Conservation (phyloP, 306 rosid species). For the Quercus variabilis region DNA sequence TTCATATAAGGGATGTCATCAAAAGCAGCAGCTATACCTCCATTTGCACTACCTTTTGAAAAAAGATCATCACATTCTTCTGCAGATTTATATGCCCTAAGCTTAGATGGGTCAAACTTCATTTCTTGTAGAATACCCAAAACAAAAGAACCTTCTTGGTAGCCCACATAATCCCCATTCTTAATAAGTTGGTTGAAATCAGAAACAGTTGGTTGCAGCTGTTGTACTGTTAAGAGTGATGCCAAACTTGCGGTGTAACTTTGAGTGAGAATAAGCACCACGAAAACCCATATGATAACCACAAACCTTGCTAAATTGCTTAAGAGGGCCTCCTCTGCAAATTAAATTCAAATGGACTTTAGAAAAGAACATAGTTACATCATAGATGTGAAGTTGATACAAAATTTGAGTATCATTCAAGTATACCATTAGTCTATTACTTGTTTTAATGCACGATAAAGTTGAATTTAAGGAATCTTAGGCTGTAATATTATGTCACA, state of each 20-base stretch:
- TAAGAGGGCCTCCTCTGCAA: conserved; percentile 45
- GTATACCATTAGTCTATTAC: no score
- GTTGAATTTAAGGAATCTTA: no score
- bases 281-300: conserved; percentile 59
- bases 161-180: conserved; percentile 42
- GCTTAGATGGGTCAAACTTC: conserved; percentile 28
- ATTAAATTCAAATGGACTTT: not conserved
- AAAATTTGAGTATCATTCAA: not conserved
- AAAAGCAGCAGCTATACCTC: conserved; percentile 49
- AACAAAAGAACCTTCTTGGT: conserved; percentile 37
- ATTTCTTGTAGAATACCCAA: conserved; percentile 18
- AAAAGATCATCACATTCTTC: conserved; percentile 25
- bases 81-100: not conserved
- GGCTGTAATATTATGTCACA: no score
- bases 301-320: conserved; percentile 61
- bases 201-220: conserved; percentile 40
- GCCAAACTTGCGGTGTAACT: conserved; percentile 68
- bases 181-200: conserved; percentile 36
- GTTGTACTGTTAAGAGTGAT: conserved; percentile 55
- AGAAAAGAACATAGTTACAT: not conserved
- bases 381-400: no score
- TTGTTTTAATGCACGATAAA: no score
- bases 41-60: conserved; percentile 22
- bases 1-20: conserved; percentile 41
- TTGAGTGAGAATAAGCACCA: conserved; percentile 55